These are phyloP conservation scores for Thielaviopsis euricoi DNA, from an alignment of 2,329 filamentous ascomycete species.

Conservation along the genomic window DNA sequence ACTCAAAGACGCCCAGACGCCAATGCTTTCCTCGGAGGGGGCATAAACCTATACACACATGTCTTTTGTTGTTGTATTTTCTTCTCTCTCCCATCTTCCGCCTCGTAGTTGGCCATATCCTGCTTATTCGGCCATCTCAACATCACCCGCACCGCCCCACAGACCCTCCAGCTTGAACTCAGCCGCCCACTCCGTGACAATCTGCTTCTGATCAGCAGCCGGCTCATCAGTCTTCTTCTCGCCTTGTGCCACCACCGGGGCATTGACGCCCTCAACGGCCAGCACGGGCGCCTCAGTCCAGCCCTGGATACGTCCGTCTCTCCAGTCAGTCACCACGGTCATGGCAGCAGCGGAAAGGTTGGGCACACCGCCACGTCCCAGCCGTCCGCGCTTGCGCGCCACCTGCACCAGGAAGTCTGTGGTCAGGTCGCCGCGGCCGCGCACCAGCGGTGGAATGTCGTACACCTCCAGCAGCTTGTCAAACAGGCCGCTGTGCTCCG, in stretches of 20 bases:
- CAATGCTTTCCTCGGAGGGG: slow-evolving; percentile 14
- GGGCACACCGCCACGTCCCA: slow-evolving; percentile 78
- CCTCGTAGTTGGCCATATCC: no score
- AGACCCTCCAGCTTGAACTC: slow-evolving; percentile 92
- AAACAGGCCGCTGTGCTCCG: slow-evolving; percentile 54
- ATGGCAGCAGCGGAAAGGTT: slow-evolving; percentile 79
- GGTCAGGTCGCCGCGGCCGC: slow-evolving; percentile 55
- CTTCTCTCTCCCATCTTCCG: neutral
- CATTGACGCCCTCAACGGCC: slow-evolving; percentile 28
- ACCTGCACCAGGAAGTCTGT: slow-evolving; percentile 92
- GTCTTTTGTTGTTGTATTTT: neutral
- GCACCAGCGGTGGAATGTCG: slow-evolving; percentile 62
- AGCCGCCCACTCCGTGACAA: slow-evolving; percentile 82
- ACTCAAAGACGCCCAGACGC: slow-evolving; percentile 13
- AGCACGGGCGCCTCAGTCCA: slow-evolving; percentile 68
- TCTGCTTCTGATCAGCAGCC: slow-evolving; percentile 58
- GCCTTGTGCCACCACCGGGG: slow-evolving; percentile 16
- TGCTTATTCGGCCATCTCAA: slow-evolving; percentile 37
- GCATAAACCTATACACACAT: slow-evolving; percentile 10
- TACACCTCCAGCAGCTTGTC: slow-evolving; percentile 71
- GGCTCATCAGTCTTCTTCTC: slow-evolving; percentile 26
- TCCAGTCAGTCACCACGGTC: slow-evolving; percentile 90
- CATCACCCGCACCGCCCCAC: slow-evolving; percentile 41
- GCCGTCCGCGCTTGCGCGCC: slow-evolving; percentile 74
- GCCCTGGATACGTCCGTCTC: slow-evolving; percentile 85